Base-by-base conservation (phyloP, 768 basidiomycete genomes). In the Tephrocybe sp. region DNA sequence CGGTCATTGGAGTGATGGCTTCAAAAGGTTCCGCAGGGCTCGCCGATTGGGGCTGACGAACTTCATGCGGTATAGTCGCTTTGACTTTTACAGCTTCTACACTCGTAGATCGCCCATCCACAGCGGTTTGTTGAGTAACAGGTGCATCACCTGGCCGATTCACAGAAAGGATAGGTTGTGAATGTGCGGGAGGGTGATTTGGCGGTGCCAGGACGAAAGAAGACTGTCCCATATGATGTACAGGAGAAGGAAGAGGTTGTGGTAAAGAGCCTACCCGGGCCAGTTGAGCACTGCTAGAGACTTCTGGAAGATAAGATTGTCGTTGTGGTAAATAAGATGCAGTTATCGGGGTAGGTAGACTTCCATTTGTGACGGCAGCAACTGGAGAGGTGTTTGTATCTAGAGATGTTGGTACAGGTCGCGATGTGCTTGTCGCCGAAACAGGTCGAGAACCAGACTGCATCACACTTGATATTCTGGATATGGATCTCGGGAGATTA, bases 281-380 rank as follows among this genome's bases (percentile, higher is more conserved):
- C 4, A 12, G 13, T 22, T 36, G 30, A 15, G 41, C 4, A 29
- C 11, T 44, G 18, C 31, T 36, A 11, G 36, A 38, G 27, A 18
- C 23, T 45, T 27, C 34, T 2, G 34, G 29, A 31, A 27, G 38
- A 6, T 34, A 24, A 1, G 42, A 40, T n/a, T 24, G 39, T n/a
- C 37, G 34, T 31, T 45, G 56, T 24, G 43, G 18, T 42, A 36
- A 16, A 9, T 46, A 30, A 12, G 42, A n/a, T 11, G 49, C 45
- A 36, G 42, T 57, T 24, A 46, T 27, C 19, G 52, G 52, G 38
- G 42, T 47, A 19, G 52, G 24, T 31, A 42, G 33, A 22, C 39
- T 45, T 18, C 19, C 16, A 5, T 39, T 7, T 42, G 11, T 27
- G 21, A 25, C 10, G 41, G 41, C 10, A 36, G 36, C 43, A 10